Base-by-base conservation (phyloP, 176 grass and related monocot species). In the Microstegium vimineum region DNA sequence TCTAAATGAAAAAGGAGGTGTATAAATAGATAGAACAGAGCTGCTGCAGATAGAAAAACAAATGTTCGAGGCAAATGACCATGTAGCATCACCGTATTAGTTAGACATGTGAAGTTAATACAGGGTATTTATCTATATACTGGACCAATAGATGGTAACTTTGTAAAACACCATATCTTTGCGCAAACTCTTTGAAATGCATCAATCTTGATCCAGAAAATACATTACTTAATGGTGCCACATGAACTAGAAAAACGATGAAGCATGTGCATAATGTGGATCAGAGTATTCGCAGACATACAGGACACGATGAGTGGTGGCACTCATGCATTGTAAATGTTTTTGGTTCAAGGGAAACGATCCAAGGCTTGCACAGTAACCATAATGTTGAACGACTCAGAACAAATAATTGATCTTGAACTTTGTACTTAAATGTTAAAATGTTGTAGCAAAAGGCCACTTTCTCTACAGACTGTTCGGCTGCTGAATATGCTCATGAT, bases 1-100 rank as follows among this genome's bases (percentile, higher is more conserved):
- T 91, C 95, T 98, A 82, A 62, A 78, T 13, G 18, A 49, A 76
- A 71, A 82, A 76, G 10, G 27, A 51, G 74, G 23, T 14, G 18
- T 64, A 67, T 75, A 64, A 86, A 82, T 65, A 80, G 6, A 28
- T 26, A 62, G 10, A 62, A 75, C 8, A 36, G 33, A 83, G 68
- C 40, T 75, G 36, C 1, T 37, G 27, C 25, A 13, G 2, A 34
- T 2, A 72, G 47, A 59, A 70, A 81, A 11, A 64, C 8, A 11
- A 65, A 59, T 31, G 69, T 7, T 42, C 35, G 6, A 56, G 8
- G 4, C 8, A 20, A n/a, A 82, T 22, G 26, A 6, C 27, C 18
- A 57, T 37, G 43, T 1, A 46, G 51, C 17, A 78, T 23, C 34
- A 62, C 5, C 2, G 60, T 30, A 30, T 15, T 12, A 62, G 5